Conservation (phyloP, 2,329 filamentous ascomycete genomes). For the Bisporella sp. region DNA sequence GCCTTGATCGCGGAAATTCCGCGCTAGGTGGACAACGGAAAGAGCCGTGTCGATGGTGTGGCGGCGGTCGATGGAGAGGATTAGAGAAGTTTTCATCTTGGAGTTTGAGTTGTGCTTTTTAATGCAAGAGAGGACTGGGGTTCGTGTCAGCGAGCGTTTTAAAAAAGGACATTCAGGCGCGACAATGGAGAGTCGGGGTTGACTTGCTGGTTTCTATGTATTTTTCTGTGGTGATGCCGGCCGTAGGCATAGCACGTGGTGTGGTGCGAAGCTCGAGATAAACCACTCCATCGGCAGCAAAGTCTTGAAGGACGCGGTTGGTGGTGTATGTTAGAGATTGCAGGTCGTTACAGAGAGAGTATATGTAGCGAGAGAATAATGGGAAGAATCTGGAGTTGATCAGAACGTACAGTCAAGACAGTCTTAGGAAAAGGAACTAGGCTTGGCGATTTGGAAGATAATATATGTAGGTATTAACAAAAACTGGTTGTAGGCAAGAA, state of each 20-base stretch:
- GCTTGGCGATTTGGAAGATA: too few species aligned
- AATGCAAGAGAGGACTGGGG: conserved; percentile 53
- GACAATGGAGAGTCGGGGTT: too few species aligned
- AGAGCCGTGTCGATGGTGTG: conserved; percentile 50
- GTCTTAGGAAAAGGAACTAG: too few species aligned
- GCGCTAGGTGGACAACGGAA: conserved; percentile 58
- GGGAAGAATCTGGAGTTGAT: conserved; percentile 58
- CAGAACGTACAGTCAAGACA: too few species aligned
- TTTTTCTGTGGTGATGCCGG: conserved; percentile 43
- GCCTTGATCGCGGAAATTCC: conserved; percentile 41
- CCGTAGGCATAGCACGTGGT: conserved; percentile 53
- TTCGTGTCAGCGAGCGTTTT: too few species aligned
- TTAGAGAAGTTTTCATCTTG: conserved; percentile 54
- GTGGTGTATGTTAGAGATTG: conserved; percentile 56
- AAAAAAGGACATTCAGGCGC: too few species aligned
- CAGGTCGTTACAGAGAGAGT: conserved; percentile 61
- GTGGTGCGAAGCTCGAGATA: conserved; percentile 80
- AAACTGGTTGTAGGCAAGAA: not conserved
- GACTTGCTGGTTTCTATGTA: conserved; percentile 49
- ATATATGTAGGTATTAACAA: not conserved
- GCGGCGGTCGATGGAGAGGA: conserved; percentile 68
- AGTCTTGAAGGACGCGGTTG: conserved; percentile 56
- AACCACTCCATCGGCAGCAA: conserved; percentile 62
- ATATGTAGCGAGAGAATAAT: conserved; percentile 73
- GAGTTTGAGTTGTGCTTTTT: conserved; percentile 33